Conservation (phyloP, 2,329 filamentous ascomycete genomes). For the Microdochium trichocladiopsis region DNA sequence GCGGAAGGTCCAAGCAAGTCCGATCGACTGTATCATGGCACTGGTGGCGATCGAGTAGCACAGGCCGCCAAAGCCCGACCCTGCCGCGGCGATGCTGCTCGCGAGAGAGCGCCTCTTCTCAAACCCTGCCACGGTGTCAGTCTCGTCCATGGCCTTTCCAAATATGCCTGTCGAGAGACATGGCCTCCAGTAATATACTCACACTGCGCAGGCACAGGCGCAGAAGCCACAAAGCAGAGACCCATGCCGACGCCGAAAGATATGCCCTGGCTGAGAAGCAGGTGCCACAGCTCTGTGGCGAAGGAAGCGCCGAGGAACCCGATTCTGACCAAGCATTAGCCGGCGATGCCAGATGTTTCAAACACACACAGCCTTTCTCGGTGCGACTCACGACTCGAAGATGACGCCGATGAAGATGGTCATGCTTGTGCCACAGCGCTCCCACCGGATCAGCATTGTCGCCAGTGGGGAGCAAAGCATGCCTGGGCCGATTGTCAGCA, state of each 20-base stretch:
- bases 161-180: background rate
- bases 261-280: conserved; percentile 68
- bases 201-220: conserved; percentile 64
- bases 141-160: too few relatives aligned
- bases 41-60: conserved; percentile 61
- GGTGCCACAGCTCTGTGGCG: conserved; percentile 62
- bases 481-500: conserved; percentile 25
- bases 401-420: conserved; percentile 59
- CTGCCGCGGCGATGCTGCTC: conserved; percentile 61
- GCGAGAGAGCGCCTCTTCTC: conserved; percentile 59
- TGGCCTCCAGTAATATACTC: background rate
- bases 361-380: background rate
- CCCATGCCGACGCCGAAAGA: conserved; percentile 76
- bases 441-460: conserved; percentile 42
- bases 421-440: conserved; percentile 56
- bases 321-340: conserved; percentile 17
- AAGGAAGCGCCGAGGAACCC: conserved; percentile 67
- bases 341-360: background rate
- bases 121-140: conserved; percentile 36
- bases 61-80: conserved; percentile 68
- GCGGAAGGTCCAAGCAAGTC: conserved; percentile 52
- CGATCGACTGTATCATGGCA: conserved; percentile 58
- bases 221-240: conserved; percentile 63
- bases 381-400: conserved; percentile 43
- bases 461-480: conserved; percentile 63